Evolutionary conservation across 139 green algal species (phyloP).

Genomic region (Desmodesmus armatus): DNA sequence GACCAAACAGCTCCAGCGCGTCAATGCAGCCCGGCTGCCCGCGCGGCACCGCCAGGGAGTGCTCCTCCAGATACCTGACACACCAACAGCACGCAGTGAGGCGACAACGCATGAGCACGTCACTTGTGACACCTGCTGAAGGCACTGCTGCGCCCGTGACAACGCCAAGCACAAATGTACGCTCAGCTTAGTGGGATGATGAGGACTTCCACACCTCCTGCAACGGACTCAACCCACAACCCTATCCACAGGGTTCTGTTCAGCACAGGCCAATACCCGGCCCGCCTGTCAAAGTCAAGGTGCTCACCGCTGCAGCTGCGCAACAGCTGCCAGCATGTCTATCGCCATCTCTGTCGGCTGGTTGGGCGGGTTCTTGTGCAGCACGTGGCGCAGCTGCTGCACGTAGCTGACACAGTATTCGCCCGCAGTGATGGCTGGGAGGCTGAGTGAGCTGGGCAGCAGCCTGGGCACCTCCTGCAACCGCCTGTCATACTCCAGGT

Average conservation of each 20-base stretch:
- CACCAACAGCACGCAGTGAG: neutral
- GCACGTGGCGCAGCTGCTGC: conserved; percentile 53
- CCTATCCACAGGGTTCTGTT: no score
- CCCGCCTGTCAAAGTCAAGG: no score
- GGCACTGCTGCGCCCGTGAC: no score
- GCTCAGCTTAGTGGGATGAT: no score
- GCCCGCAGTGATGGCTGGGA: conserved; percentile 57
- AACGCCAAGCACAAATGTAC: neutral
- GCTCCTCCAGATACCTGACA: conserved; percentile 49
- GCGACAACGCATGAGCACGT: no score
- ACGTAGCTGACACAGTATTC: conserved; percentile 64
- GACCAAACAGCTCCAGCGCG: conserved; percentile 58
- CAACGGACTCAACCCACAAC: no score
- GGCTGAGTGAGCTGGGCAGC: conserved; percentile 52
- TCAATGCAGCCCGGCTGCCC: conserved; percentile 60
- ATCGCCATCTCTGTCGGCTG: conserved; percentile 52
- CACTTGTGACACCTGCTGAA: no score
- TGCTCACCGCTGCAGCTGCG: conserved; percentile 59
- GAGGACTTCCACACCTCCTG: no score
- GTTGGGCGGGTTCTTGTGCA: conserved; percentile 47
- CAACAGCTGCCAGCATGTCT: conserved; percentile 61
- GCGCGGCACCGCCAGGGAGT: conserved; percentile 37
- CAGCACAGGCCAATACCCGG: no score
- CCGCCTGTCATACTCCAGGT: conserved; percentile 57
- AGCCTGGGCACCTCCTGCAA: conserved; percentile 55